phyloP scores from a whole-genome alignment of 768 basidiomycete genomes.

The Pleurotus ostreatus region DNA sequence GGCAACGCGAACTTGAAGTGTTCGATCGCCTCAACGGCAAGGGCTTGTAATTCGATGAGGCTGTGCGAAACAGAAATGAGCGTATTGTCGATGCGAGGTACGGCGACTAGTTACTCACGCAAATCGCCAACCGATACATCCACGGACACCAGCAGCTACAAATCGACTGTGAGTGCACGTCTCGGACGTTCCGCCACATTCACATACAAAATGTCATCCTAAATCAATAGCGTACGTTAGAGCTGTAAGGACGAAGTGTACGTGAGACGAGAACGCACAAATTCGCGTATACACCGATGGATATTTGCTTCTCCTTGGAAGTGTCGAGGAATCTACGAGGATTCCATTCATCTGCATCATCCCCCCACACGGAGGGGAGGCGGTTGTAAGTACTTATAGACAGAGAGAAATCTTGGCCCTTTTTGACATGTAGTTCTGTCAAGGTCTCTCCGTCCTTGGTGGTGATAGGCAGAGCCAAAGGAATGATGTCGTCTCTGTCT shows the following conservation, averaged over 20 bases:
- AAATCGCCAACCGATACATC: constrained; percentile 13
- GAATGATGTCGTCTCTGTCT: constrained; percentile 33
- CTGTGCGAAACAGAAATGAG: not conserved
- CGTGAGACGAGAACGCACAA: constrained; percentile 16
- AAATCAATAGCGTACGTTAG: not conserved
- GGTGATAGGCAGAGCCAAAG: constrained; percentile 34
- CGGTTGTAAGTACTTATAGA: constrained; percentile 32
- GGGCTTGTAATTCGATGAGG: not conserved
- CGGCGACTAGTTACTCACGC: constrained; percentile 4
- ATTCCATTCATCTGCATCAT: constrained; percentile 18
- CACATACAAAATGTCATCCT: constrained; percentile 4
- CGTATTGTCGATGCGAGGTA: not conserved
- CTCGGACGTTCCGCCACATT: not conserved
- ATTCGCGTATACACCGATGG: constrained; percentile 20
- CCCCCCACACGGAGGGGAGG: constrained; percentile 13
- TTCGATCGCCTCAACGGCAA: not conserved
- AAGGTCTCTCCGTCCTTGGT: constrained; percentile 28
- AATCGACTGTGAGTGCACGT: not conserved
- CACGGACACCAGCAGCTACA: constrained; percentile 8
- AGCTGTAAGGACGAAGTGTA: too few species aligned
- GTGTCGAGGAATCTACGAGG: constrained; percentile 15
- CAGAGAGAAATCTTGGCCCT: constrained; percentile 28
- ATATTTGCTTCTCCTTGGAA: constrained; percentile 9
- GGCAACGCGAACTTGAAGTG: not conserved
- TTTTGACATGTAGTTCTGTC: constrained; percentile 26